Conservation (phyloP, 2,329 filamentous ascomycete species). For the Xylariaceae sp. region DNA sequence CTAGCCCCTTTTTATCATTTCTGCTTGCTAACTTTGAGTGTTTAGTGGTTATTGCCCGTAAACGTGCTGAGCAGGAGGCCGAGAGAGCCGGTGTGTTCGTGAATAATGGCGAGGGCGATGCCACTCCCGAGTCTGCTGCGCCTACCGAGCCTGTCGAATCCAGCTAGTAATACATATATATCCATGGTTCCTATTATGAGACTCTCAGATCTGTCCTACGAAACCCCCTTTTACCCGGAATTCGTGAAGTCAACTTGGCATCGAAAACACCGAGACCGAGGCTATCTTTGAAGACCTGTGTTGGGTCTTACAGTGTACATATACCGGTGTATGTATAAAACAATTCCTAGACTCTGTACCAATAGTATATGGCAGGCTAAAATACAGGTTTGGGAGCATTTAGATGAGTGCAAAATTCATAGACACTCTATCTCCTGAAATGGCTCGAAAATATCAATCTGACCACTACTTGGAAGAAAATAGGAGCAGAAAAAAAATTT, state of each 20-base stretch:
- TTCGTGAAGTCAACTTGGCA: background rate
- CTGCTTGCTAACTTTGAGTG: background rate
- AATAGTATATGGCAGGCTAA: conserved; percentile 3
- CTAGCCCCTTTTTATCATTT: no score
- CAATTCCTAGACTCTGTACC: conserved; percentile 10
- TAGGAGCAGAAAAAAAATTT: no score
- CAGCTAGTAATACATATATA: background rate
- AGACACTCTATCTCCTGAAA: background rate
- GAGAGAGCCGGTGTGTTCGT: background rate
- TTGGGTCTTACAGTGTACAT: conserved; percentile 7
- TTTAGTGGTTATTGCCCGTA: conserved; percentile 9
- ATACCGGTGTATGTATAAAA: conserved; percentile 13
- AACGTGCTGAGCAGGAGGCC: conserved; percentile 20
- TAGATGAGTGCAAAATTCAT: background rate
- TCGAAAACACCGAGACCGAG: background rate
- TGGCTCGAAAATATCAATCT: no score
- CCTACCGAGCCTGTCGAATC: background rate
- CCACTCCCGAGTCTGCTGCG: background rate
- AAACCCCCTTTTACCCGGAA: background rate
- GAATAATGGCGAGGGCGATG: background rate
- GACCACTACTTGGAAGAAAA: no score
- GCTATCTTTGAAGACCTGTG: background rate
- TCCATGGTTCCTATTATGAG: background rate
- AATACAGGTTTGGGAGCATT: background rate
- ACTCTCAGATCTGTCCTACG: background rate